phyloP scores from a whole-genome alignment of 306 rosid species.

The Citrullus amarus region DNA sequence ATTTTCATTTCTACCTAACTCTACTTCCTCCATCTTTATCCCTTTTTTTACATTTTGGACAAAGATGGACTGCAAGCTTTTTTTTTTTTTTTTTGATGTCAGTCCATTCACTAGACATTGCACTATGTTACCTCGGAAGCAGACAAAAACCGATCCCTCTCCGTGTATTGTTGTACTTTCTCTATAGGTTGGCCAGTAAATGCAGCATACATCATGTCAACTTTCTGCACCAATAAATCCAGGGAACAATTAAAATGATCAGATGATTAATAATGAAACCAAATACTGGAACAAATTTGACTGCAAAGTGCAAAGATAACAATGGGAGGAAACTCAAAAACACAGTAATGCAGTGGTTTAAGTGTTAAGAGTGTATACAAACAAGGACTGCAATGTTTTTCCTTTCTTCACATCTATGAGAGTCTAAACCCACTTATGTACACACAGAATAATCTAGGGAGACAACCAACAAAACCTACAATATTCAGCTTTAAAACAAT shows the following conservation, averaged over 20 bases:
- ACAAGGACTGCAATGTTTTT: neutral
- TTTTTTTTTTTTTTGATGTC: neutral
- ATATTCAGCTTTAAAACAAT: neutral
- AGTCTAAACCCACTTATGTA: neutral
- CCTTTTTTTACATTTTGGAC: neutral
- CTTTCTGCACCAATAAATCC: slow-evolving; percentile 47
- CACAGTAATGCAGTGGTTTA: neutral
- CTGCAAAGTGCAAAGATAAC: neutral
- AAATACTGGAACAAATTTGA: neutral
- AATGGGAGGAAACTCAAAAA: neutral
- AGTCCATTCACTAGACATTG: neutral
- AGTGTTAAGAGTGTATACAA: neutral
- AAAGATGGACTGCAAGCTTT: neutral
- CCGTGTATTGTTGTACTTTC: slow-evolving; percentile 82
- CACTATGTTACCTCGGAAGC: slow-evolving; percentile 57
- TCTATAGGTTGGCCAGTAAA: slow-evolving; percentile 85
- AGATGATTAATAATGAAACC: neutral
- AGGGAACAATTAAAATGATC: slow-evolving; percentile 3
- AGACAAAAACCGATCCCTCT: slow-evolving; percentile 83
- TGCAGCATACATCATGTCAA: slow-evolving; percentile 76
- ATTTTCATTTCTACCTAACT: neutral
- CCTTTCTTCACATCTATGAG: neutral
- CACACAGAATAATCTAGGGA: neutral
- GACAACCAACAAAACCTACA: neutral
- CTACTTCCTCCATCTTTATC: neutral